Conservation (phyloP, 73 alveolate genomes). For the Blepharisma japonicum region DNA sequence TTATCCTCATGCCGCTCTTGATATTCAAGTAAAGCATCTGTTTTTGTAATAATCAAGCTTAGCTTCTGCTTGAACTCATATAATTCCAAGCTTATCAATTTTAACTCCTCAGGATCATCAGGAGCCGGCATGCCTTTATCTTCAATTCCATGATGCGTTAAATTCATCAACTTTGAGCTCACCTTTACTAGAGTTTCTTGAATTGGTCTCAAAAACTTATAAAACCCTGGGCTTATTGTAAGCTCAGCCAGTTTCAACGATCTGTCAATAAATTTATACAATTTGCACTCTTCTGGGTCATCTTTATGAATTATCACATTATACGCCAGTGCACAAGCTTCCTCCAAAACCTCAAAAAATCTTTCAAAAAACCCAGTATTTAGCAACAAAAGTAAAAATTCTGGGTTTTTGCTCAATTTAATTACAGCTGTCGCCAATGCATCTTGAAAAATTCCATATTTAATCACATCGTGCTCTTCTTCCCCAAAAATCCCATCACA, state of each 20-base stretch:
- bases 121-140: slow-evolving; percentile 25
- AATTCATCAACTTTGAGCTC: not conserved
- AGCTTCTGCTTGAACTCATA: slow-evolving; percentile 1
- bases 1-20: slow-evolving; percentile 26
- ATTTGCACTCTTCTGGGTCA: not conserved
- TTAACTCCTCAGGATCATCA: slow-evolving; percentile 26
- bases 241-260: not conserved
- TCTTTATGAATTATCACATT: slow-evolving; percentile 17
- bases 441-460: slow-evolving; percentile 11
- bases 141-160: not conserved
- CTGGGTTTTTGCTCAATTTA: slow-evolving; percentile 9
- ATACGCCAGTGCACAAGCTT: not conserved
- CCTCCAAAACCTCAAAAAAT: not conserved
- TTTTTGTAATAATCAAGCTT: not conserved
- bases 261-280: not conserved
- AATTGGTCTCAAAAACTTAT: slow-evolving; percentile 19
- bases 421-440: not conserved
- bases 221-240: not conserved
- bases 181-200: not conserved
- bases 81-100: not conserved
- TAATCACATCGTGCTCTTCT: not conserved
- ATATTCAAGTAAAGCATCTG: slow-evolving; percentile 7
- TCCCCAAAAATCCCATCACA: not conserved
- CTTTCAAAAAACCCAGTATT: slow-evolving; percentile 22
- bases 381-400: not conserved